Evolutionary conservation across 768 basidiomycete genomes (phyloP), one percentile per base, ranked within the genome.

Genomic region (Lentinus tigrinus): DNA sequence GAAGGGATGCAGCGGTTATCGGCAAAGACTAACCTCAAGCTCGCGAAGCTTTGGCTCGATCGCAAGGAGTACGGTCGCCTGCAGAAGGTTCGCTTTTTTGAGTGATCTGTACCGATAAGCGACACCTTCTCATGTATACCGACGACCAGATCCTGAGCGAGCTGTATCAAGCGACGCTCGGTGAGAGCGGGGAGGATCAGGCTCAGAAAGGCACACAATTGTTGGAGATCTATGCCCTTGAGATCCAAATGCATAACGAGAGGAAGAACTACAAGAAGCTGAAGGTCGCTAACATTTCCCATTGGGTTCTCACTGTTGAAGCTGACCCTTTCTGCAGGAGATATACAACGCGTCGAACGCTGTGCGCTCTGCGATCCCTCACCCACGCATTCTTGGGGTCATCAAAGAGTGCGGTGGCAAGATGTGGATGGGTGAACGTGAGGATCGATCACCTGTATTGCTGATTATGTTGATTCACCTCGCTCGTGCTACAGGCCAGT

Each of bases 381-480:
- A 98, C 75, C 97, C 97, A 10, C 84, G 94, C 28, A 98, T 98
- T 68, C 95, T 98, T 90, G 97, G 96, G 42, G 93, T 98, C 51
- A 98, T 99, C 75, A 93, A 95, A 69, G 97, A 99, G 73, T 98
- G 96, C 64, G 97, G 97, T 16, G 97, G 97, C 2, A 99, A 99
- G 76, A 99, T 99, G 97, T 98, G 97, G 95, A 98, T 99, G 97
- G 94, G 93, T 57, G 97, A 98, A 80, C 91, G 96, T 89, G 72
- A 67, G 87, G 66, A 23, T 5, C 19, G 47, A 38, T 31, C 8
- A 23, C 3, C 14, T 46, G 27, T 26, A 47, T 2, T 24, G 14
- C 10, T 27, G 40, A 38, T 13, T 17, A 44, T 37, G n/a, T 24
- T 26, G 21, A 26, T 44, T 63, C n/a, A 56, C 48, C 14, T 5